Evolutionary conservation across 2,329 filamentous ascomycete genomes (phyloP), one percentile per base, ranked within the genome.

Genomic region (Beauveria scarabaeidicola): DNA sequence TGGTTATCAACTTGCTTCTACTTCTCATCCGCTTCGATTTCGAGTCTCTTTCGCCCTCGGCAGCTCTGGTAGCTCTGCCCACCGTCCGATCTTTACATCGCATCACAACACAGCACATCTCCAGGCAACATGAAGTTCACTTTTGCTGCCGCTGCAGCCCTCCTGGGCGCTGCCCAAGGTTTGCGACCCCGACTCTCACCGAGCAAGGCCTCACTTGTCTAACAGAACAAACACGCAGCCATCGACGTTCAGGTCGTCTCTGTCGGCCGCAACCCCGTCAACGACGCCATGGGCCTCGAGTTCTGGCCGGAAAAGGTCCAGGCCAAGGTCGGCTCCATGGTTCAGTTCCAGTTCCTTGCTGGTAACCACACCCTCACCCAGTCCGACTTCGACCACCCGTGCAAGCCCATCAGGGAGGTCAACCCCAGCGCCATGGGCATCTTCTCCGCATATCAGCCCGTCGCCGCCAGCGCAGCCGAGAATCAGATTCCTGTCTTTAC

Each of bases 341-440:
- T 88, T 13, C 82, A 86, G 73, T 88, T 87, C 77, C 83, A 87
- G 72, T 88, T 87, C 76, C 76, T 78, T 63, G 77, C 76, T 9
- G 80, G 79, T 66, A 92, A 92, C 78, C 89, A 93, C 80, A 91
- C 88, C 54, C 84, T 91, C 61, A 88, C 86, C 17, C 88, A 91
- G 77, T 90, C 89, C 51, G 84, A 79, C 67, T 93, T 92, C 67
- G 85, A 87, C 66, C 73, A 80, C 59, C 88, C 88, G 13, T 91
- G 89, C 75, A 70, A 80, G 29, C 87, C 88, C 54, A 81, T 88
- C 65, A 67, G 70, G 63, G 73, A 77, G 59, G 72, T 77, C 72
- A 77, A 78, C 74, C 75, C 74, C 61, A 80, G 81, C 67, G 69
- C 77, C 47, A 74, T 75, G 3, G 85, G 85, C 63, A 79, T 92